phyloP scores from a whole-genome alignment of 768 basidiomycete species.

The Boletus sp. region DNA sequence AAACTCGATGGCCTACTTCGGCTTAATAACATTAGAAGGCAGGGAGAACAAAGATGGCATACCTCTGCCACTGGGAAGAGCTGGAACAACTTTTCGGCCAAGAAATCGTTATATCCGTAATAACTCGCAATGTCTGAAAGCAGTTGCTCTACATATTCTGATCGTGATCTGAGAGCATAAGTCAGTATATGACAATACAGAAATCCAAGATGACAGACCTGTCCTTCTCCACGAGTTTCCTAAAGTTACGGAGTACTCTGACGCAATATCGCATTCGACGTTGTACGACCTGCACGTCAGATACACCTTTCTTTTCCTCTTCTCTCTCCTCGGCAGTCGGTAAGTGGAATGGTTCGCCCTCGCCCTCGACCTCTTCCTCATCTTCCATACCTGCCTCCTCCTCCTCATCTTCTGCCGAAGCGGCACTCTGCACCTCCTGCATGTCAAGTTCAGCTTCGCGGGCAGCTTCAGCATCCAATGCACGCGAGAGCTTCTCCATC shows the following conservation, averaged over 20 bases:
- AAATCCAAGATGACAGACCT: conserved; percentile 38
- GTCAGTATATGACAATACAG: conserved; percentile 6
- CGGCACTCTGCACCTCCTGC: conserved; percentile 61
- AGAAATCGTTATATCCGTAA: conserved; percentile 96
- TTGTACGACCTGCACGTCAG: conserved; percentile 74
- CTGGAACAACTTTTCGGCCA: conserved; percentile 91
- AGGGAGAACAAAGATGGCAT: conserved; percentile 16
- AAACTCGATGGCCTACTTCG: conserved; percentile 85
- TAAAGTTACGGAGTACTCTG: conserved; percentile 69
- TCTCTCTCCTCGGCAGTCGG: conserved; percentile 72
- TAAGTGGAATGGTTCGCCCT: conserved; percentile 50
- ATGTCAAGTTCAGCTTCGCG: conserved; percentile 67
- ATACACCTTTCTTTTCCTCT: conserved; percentile 63
- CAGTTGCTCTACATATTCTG: conserved; percentile 88
- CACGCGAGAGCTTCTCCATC: conserved; percentile 74
- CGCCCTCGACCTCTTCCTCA: conserved; percentile 33
- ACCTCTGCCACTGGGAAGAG: conserved; percentile 93
- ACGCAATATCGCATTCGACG: conserved; percentile 77
- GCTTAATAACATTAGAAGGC: background rate
- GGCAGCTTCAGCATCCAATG: conserved; percentile 63
- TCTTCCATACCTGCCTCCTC: conserved; percentile 41
- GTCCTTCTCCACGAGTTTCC: conserved; percentile 58
- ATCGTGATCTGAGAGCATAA: conserved; percentile 58
- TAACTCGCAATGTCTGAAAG: conserved; percentile 89
- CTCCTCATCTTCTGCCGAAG: conserved; percentile 45